Evolutionary conservation across 2,329 filamentous ascomycete genomes (phyloP).

Genomic region (Fusarium pseudograminearum): DNA sequence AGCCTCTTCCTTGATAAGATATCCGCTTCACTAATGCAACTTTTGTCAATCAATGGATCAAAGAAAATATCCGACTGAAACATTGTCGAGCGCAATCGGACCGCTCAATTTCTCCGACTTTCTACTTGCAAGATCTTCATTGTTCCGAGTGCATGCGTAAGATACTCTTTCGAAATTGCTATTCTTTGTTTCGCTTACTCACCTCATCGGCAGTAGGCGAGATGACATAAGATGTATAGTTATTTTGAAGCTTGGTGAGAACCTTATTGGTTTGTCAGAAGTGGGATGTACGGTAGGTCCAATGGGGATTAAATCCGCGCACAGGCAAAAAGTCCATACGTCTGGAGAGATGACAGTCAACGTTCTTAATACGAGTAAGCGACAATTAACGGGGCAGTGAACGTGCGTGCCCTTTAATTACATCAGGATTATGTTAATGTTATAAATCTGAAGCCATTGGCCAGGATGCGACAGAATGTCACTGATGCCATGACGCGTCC

Average conservation of each 20-base stretch:
- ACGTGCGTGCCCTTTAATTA: neutral
- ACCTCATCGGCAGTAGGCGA: neutral
- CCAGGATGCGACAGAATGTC: neutral
- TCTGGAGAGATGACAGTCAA: neutral
- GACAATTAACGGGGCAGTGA: neutral
- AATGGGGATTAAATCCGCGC: neutral
- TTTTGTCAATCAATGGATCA: neutral
- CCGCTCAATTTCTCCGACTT: neutral
- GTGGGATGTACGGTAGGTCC: neutral
- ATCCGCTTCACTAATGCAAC: neutral
- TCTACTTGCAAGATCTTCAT: neutral
- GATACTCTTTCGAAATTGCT: neutral
- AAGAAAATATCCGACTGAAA: neutral
- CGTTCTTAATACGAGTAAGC: neutral
- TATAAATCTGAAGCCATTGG: neutral
- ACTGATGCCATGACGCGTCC: neutral
- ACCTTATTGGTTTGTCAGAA: neutral
- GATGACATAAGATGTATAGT: conserved; percentile 2
- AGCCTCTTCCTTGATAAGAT: neutral
- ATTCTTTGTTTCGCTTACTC: neutral
- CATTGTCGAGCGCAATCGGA: neutral
- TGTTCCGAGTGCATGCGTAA: neutral
- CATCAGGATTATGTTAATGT: neutral
- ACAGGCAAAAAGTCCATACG: neutral
- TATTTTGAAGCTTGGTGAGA: neutral